Conservation (phyloP, 768 basidiomycete species). For the Trametes maxima region DNA sequence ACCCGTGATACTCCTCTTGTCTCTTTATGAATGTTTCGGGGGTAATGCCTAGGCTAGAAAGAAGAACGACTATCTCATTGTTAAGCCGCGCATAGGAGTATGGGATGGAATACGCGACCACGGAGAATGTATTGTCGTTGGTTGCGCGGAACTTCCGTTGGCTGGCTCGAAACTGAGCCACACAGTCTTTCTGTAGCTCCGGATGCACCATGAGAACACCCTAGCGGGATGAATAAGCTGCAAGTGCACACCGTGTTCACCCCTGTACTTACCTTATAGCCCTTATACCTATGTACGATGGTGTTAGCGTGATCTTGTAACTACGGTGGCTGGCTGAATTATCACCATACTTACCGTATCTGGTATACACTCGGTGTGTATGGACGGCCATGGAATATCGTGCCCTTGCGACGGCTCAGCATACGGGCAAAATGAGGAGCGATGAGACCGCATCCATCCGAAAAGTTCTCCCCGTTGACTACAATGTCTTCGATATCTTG, state of each 20-base stretch:
- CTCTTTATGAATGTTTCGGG: slow-evolving; percentile 55
- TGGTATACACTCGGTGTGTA: slow-evolving; percentile 68
- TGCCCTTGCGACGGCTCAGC: slow-evolving; percentile 54
- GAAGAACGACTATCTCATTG: slow-evolving; percentile 68
- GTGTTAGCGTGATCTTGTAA: neutral
- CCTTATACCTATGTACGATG: slow-evolving; percentile 51
- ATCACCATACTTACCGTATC: slow-evolving; percentile 47
- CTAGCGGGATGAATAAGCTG: slow-evolving; percentile 11
- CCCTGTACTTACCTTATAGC: slow-evolving; percentile 50
- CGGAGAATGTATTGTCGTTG: slow-evolving; percentile 61
- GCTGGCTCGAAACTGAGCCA: slow-evolving; percentile 63
- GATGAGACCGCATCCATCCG: slow-evolving; percentile 72
- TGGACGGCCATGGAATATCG: slow-evolving; percentile 54
- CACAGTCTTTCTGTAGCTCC: slow-evolving; percentile 50
- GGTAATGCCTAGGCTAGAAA: slow-evolving; percentile 63
- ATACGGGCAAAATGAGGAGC: slow-evolving; percentile 51
- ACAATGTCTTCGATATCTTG: slow-evolving; percentile 63
- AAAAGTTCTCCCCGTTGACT: slow-evolving; percentile 59
- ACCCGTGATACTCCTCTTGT: slow-evolving; percentile 59
- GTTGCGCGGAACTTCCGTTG: slow-evolving; percentile 71
- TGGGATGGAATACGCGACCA: slow-evolving; percentile 64
- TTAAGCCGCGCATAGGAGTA: slow-evolving; percentile 69
- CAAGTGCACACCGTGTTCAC: neutral
- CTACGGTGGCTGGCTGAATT: neutral
- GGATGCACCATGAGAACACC: slow-evolving; percentile 72